Evolutionary conservation across 306 rosid genomes (phyloP).

Genomic region (Vicia faba): DNA sequence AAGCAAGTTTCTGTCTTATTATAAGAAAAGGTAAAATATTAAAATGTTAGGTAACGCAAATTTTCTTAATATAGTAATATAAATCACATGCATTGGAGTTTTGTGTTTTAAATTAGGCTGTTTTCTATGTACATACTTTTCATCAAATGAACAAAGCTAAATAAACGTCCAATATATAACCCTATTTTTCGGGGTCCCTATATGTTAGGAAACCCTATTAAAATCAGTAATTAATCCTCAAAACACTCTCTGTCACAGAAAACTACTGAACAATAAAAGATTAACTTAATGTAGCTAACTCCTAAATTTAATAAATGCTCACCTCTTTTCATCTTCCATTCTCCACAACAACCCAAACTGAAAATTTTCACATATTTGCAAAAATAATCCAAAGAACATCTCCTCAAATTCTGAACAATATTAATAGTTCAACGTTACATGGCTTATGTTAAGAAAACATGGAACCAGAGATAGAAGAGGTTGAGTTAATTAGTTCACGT

Average conservation of each 20-base stretch:
- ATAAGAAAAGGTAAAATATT: too few relatives aligned
- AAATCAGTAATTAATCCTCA: not conserved
- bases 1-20: too few relatives aligned
- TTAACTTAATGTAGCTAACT: slow-evolving; percentile 9
- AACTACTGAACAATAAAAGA: slow-evolving; percentile 22
- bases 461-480: slow-evolving; percentile 45
- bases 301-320: slow-evolving; percentile 12
- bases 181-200: slow-evolving; percentile 5
- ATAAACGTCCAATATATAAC: not conserved
- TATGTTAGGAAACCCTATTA: not conserved
- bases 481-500: slow-evolving; percentile 9
- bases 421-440: slow-evolving; percentile 20
- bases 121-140: too few relatives aligned
- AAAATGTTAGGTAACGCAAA: too few relatives aligned
- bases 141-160: not conserved
- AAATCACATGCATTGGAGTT: too few relatives aligned
- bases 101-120: too few relatives aligned
- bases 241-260: slow-evolving; percentile 28
- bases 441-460: slow-evolving; percentile 34
- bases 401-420: slow-evolving; percentile 19
- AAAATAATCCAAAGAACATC: slow-evolving; percentile 9
- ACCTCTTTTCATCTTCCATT: not conserved
- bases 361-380: not conserved
- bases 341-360: not conserved
- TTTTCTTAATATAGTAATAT: too few relatives aligned